phyloP scores from a whole-genome alignment of 345 rosid species.

The Punica granatum region DNA sequence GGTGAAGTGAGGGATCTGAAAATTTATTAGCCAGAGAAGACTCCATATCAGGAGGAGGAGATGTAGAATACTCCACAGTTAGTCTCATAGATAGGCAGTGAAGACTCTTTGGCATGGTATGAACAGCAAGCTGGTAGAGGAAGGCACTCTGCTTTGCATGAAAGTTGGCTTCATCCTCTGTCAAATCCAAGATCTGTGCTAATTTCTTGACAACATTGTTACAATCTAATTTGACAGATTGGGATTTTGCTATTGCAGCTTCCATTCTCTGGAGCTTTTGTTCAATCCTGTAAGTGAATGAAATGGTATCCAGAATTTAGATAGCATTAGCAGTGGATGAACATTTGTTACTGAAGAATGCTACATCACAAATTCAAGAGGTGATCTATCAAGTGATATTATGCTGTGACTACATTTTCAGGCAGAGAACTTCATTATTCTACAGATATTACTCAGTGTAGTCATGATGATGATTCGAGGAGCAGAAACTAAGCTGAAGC shows the following conservation, averaged over 20 bases:
- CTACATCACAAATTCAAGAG: not conserved
- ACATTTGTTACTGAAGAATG: not conserved
- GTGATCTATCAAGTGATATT: not conserved
- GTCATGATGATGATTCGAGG: not conserved
- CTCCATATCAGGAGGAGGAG: conserved; percentile 34
- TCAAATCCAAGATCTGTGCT: conserved; percentile 84
- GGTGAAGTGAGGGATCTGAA: conserved; percentile 61
- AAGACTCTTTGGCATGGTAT: conserved; percentile 91
- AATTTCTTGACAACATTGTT: conserved; percentile 86
- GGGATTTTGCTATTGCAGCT: conserved; percentile 61
- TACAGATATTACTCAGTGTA: not conserved
- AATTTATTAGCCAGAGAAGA: conserved; percentile 38
- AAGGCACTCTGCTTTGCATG: conserved; percentile 26
- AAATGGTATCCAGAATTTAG: conserved; percentile 9
- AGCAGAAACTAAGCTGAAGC: not conserved
- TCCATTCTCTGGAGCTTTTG: conserved; percentile 60
- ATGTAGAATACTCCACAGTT: conserved; percentile 79
- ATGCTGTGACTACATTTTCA: not conserved
- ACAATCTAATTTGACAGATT: conserved; percentile 64
- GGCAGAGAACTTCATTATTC: not conserved
- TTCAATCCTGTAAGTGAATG: conserved; percentile 45
- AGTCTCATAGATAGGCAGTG: conserved; percentile 88
- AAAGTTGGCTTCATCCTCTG: conserved; percentile 87
- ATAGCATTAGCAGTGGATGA: not conserved
- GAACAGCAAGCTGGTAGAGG: conserved; percentile 67